Evolutionary conservation across 106 monocot species (phyloP).

Genomic region (Apostasia ramifera): DNA sequence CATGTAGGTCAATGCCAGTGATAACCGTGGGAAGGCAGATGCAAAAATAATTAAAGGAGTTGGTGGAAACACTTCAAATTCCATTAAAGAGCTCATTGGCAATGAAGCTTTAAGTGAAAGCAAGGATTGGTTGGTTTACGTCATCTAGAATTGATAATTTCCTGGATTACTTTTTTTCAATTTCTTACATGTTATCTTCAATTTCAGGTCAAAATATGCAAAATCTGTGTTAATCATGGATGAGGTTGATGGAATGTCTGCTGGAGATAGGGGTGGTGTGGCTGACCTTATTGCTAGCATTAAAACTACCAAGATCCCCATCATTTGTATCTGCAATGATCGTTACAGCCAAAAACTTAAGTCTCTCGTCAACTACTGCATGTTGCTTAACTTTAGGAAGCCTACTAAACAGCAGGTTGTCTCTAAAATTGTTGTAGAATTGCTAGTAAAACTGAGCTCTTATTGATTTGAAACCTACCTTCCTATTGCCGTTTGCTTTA

Average conservation of each 20-base stretch:
- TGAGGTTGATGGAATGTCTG: constrained; percentile 99
- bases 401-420: constrained; percentile 97
- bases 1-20: constrained; percentile 97
- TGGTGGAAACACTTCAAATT: constrained; percentile 82
- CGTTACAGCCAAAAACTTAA: constrained; percentile 98
- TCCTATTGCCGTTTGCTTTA: too few species aligned
- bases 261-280: constrained; percentile 98
- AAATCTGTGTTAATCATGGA: constrained; percentile 96
- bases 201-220: constrained; percentile 58
- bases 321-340: constrained; percentile 98
- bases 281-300: constrained; percentile 99
- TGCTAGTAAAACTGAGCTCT: too few species aligned
- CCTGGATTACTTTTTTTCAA: constrained; percentile 4
- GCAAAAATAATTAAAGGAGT: constrained; percentile 82
- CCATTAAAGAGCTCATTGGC: constrained; percentile 87
- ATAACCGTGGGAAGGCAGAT: constrained; percentile 96
- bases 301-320: constrained; percentile 88
- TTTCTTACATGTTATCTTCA: neutral
- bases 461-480: too few species aligned
- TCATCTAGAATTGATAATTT: constrained; percentile 5
- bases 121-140: constrained; percentile 53
- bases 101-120: constrained; percentile 56
- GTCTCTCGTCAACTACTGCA: constrained; percentile 88
- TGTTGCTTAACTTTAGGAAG: constrained; percentile 79
- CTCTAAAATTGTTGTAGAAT: neutral